A percentile compares a stretch with the other conserved stretches of the same genome.
These are phyloP conservation scores for Stipa capillata DNA, from an alignment of 176 grass and related monocot species.

Conservation along the genomic window DNA sequence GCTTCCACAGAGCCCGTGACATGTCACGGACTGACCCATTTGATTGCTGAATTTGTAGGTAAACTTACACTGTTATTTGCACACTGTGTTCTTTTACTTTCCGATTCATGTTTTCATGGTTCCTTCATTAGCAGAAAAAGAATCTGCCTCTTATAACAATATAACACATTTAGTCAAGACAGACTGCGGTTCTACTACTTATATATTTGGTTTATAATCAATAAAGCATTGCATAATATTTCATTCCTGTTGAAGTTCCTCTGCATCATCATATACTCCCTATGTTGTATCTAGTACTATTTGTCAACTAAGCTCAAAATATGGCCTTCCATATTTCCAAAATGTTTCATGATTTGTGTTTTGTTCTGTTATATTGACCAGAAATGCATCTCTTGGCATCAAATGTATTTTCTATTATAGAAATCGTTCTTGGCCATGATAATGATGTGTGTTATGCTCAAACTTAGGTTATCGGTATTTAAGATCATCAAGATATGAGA, in stretches of 20 bases:
- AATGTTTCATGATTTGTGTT: neutral
- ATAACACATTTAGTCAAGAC: neutral
- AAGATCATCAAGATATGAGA: neutral
- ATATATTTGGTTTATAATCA: neutral
- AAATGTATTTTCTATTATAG: neutral
- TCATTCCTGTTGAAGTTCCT: neutral
- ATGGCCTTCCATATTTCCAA: neutral
- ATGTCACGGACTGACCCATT: conserved; percentile 29
- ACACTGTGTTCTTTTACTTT: neutral
- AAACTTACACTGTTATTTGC: neutral
- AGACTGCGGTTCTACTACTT: neutral
- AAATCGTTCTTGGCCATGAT: neutral
- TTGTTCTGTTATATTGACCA: neutral
- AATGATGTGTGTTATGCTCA: neutral
- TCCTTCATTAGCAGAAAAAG: neutral
- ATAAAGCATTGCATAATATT: neutral
- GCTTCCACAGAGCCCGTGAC: conserved; percentile 15
- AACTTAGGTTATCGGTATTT: neutral
- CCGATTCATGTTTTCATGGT: neutral
- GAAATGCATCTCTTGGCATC: neutral
- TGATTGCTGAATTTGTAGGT: conserved; percentile 25
- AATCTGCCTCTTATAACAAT: neutral
- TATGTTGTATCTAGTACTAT: neutral
- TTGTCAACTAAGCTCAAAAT: neutral
- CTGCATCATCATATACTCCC: neutral